Conservation (phyloP, 129 eudicot species). For the Erigeron canadensis region DNA sequence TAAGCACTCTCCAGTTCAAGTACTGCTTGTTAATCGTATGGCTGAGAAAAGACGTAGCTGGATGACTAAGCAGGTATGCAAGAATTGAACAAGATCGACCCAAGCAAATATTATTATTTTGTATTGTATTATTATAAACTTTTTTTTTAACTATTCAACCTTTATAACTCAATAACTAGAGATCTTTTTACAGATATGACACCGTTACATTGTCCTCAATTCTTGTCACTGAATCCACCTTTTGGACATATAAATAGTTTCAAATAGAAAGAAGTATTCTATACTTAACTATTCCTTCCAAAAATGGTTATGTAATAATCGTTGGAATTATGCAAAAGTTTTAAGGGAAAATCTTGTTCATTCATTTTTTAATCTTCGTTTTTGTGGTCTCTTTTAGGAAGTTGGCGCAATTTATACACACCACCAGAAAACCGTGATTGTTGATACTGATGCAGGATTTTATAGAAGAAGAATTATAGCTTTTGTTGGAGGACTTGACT, state of each 20-base stretch:
- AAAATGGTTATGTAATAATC: not conserved
- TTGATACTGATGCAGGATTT: slow-evolving; percentile 93
- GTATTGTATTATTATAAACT: not conserved
- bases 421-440: slow-evolving; percentile 92
- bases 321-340: not conserved
- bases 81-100: slow-evolving; percentile 6
- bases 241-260: not conserved
- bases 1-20: slow-evolving; percentile 94
- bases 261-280: not conserved
- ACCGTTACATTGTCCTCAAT: not conserved
- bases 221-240: not conserved
- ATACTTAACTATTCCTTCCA: not conserved
- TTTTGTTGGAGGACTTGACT: slow-evolving; percentile 88
- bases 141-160: not conserved
- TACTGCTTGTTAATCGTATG: slow-evolving; percentile 80
- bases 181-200: not conserved
- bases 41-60: slow-evolving; percentile 93
- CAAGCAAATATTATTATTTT: too few relatives aligned
- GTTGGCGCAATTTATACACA: slow-evolving; percentile 80
- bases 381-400: slow-evolving; percentile 48
- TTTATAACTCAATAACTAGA: slow-evolving; percentile 8
- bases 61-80: slow-evolving; percentile 68
- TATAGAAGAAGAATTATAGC: slow-evolving; percentile 74
- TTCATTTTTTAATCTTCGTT: slow-evolving; percentile 6
- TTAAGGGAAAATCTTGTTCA: not conserved